These are phyloP conservation scores for Piromyces finnis DNA, from an alignment of 192 early-diverging fungal species.

Conservation along the genomic window DNA sequence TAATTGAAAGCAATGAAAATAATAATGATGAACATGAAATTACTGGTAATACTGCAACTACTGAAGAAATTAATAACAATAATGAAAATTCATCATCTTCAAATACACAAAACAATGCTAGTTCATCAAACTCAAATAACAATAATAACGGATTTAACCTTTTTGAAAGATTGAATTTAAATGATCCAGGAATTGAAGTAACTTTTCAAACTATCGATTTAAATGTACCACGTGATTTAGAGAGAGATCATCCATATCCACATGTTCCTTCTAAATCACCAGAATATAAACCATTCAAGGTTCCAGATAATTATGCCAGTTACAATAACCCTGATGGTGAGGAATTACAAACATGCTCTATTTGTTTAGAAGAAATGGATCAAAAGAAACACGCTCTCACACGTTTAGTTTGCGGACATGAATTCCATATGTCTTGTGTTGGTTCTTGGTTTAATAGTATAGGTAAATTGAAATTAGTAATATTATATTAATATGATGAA, in stretches of 20 bases:
- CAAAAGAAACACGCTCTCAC: neutral
- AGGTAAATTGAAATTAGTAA: neutral
- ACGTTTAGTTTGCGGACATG: neutral
- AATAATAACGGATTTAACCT: neutral
- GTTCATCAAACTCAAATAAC: neutral
- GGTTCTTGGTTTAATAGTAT: neutral
- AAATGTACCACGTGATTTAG: neutral
- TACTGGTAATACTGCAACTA: neutral
- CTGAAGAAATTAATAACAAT: too few species aligned
- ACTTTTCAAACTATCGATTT: neutral
- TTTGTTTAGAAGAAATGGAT: neutral
- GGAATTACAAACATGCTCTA: neutral
- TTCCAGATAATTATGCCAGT: neutral
- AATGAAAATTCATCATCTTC: too few species aligned
- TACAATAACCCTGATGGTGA: neutral
- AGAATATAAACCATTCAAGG: neutral
- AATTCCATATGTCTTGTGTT: neutral
- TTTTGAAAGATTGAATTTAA: neutral
- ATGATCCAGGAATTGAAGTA: neutral
- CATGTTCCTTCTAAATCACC: neutral
- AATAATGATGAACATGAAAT: neutral
- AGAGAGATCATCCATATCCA: neutral
- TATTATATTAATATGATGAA: too few species aligned
- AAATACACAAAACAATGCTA: neutral
- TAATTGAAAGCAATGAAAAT: too few species aligned